Evolutionary conservation across 768 basidiomycete species (phyloP), one percentile per base, ranked within the genome.

Genomic region (Tephrocybe sp.): DNA sequence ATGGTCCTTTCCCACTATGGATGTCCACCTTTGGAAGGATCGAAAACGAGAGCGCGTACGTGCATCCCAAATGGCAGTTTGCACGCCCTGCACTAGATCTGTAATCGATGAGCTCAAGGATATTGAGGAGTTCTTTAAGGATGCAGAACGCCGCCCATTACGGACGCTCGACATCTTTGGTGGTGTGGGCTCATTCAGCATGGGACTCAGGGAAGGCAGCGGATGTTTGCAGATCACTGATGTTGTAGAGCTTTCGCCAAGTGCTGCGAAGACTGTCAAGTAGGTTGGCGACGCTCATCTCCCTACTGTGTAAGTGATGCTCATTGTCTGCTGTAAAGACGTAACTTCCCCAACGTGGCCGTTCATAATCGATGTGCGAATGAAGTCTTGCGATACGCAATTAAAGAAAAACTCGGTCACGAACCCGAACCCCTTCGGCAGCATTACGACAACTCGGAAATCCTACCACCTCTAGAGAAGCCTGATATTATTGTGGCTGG

Each of bases 301-400:
- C 32, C 1, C 17, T 20, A 4, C 12, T 21, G 34, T 15, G 7
- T 43, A 28, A 36, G 33, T 41, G n/a, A 56, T 42, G 51, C n/a
- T 48, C 32, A 38, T 40, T 11, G 36, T 54, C 12, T 23, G 37
- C 28, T 32, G 14, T 55, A 50, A 51, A 85, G 83, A 42, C 67
- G 74, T 18, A 86, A 88, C 55, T 79, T 76, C 10, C 71, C 79
- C 0, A 57, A 72, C 2, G 73, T 78, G 2, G 66, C 68, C 1
- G 78, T 89, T 0, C 84, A 84, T 56, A 90, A 90, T 48, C 84
- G 89, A 50, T 90, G 88, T 53, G 78, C 80, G 2, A 93, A 91
- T 55, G 61, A 72, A 6, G 71, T 88, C 18, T 72, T 90, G 2
- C 70, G 73, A 1, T 79, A 84, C 53, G 77, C 79, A 0, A 72